Evolutionary conservation across 441 rosid genomes (phyloP), one percentile per base, ranked within the genome.

Genomic region (Populus hybrid): DNA sequence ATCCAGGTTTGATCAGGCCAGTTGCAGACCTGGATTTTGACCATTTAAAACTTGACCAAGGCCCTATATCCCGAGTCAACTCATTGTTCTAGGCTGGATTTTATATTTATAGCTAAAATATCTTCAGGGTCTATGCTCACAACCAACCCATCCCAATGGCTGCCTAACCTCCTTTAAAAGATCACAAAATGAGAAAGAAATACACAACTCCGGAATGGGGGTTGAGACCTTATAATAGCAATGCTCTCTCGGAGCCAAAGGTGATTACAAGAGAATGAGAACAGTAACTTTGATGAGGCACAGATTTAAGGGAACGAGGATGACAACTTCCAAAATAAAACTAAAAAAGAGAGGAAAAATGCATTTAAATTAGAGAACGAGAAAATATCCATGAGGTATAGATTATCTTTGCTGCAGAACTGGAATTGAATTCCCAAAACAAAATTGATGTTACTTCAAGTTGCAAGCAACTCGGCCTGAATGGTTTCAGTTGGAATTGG

Each of bases 401-500:
- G 86, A 69, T 23, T 82, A 63, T 78, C 88, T 85, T 88, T 40
- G 76, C 86, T 21, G 69, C 90, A 79, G 88, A 91, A 77, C 90
- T 96, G 57, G 97, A 96, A 81, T 88, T 96, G 67, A 96, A 94
- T 80, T 80, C 89, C 69, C 90, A 82, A 23, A 91, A 80, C 1
- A 95, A 92, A 46, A 86, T 83, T 73, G 91, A 86, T 74, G 86
- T 83, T 35, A 84, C 89, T 75, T 81, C 88, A 69, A 84, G 83
- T 69, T 82, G 91, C 40, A 88, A 90, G 80, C 97, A 93, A 76
- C 84, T 94, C 4, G 98, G 94, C 81, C 83, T 93, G 78, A 94
- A 94, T 85, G 99, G 95, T 78, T 91, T 89, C 77, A 89, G 95
- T 89, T 96, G 97, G 93, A 88, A 84, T 86, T 94, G 88, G 93